A percentile compares a stretch with the other conserved stretches of the same genome.
phyloP scores from a whole-genome alignment of 2,329 filamentous ascomycete genomes.

The Dactylellina haptotyla region DNA sequence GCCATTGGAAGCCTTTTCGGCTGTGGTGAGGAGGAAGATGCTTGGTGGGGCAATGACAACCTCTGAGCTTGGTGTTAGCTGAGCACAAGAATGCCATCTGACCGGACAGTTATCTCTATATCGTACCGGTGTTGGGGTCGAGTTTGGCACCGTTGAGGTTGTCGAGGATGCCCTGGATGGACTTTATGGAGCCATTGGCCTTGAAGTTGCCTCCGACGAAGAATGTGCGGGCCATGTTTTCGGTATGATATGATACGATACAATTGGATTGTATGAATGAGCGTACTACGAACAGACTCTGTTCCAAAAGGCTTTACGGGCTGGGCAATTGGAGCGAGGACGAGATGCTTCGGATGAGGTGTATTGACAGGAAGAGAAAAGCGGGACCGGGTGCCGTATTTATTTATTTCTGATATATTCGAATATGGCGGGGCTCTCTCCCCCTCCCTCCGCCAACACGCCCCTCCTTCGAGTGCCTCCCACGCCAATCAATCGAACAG shows the following conservation, averaged over 20 bases:
- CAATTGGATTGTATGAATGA: constrained; percentile 22
- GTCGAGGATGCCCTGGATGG: constrained; percentile 88
- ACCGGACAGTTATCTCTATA: constrained; percentile 7
- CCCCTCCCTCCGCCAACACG: not conserved
- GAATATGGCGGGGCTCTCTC: constrained; percentile 41
- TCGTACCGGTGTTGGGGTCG: constrained; percentile 77
- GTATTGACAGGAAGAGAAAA: not conserved
- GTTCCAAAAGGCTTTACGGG: too few relatives aligned
- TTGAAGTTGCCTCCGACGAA: constrained; percentile 99
- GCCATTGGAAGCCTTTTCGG: constrained; percentile 66
- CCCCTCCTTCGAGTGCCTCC: constrained; percentile 12
- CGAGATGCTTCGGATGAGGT: not conserved
- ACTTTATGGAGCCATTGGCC: constrained; percentile 94
- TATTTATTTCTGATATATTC: not conserved
- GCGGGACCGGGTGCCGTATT: not conserved
- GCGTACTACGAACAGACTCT: not conserved
- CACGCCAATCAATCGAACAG: constrained; percentile 37
- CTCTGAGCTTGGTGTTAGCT: constrained; percentile 69
- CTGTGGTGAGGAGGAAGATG: constrained; percentile 86
- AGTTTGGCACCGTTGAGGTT: constrained; percentile 87
- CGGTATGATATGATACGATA: constrained; percentile 17
- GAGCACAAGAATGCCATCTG: not conserved
- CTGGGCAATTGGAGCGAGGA: not conserved
- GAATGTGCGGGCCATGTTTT: constrained; percentile 74
- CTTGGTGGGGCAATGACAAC: constrained; percentile 91